phyloP scores from a whole-genome alignment of 208 protist species.

The Leishmania turanica region DNA sequence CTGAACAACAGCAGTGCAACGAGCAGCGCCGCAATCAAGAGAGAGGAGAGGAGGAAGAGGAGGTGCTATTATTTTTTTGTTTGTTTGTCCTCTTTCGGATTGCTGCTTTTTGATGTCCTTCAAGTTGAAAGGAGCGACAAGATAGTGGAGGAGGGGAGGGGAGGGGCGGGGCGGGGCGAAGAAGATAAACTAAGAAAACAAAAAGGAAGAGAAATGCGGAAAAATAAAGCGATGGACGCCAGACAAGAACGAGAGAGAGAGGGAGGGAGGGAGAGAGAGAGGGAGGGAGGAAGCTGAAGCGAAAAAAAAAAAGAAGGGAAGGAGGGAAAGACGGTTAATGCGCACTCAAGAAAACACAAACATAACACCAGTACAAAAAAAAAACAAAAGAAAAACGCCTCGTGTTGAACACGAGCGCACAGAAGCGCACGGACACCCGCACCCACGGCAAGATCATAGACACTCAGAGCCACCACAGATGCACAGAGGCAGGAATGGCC shows the following conservation, averaged over 20 bases:
- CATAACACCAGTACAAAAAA: not conserved
- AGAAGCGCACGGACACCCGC: not conserved
- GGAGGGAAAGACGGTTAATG: not conserved
- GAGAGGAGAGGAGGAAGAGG: not conserved
- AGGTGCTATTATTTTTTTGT: not conserved
- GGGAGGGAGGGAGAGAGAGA: not conserved
- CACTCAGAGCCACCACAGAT: not conserved
- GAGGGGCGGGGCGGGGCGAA: not conserved
- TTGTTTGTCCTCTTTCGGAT: not conserved
- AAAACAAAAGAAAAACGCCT: too few species aligned
- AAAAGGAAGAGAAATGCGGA: not conserved
- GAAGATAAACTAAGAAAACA: not conserved
- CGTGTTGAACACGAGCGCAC: not conserved
- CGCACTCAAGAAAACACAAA: not conserved
- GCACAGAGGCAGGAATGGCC: not conserved
- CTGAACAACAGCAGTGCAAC: not conserved
- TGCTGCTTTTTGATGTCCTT: not conserved
- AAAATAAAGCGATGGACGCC: not conserved
- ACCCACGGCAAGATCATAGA: not conserved
- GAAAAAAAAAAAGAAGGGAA: not conserved
- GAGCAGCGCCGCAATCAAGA: not conserved
- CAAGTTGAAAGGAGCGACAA: not conserved
- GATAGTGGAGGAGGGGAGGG: not conserved
- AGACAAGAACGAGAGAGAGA: constrained; percentile 1
- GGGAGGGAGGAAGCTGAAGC: not conserved